These are phyloP conservation scores for Ceratobasidium sp. DNA, from an alignment of 1,284 basidiomycete species.

Conservation along the genomic window DNA sequence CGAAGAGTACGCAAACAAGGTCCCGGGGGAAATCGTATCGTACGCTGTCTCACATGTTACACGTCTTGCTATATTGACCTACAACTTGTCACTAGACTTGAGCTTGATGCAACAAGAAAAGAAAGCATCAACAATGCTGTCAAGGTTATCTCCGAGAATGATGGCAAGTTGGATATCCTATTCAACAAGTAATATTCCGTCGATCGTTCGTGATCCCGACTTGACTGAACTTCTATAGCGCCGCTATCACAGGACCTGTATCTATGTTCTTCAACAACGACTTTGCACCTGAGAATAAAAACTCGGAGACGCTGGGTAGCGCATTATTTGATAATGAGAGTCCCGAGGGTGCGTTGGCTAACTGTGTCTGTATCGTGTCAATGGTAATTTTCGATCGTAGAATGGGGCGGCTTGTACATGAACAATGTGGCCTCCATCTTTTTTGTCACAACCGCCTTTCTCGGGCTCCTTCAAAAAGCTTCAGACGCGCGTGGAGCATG, in stretches of 20 bases:
- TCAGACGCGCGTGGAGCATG: conserved; percentile 6
- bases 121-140: conserved; percentile 72
- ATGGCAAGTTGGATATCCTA: conserved; percentile 80
- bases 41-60: conserved; percentile 57
- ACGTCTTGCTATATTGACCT: not conserved
- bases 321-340: conserved; percentile 77
- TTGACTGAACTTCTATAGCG: too few relatives aligned
- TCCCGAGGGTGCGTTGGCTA: conserved; percentile 58
- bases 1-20: conserved; percentile 49
- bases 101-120: conserved; percentile 76
- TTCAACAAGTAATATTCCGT: conserved; percentile 76
- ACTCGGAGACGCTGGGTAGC: conserved; percentile 72
- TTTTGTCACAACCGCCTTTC: conserved; percentile 80
- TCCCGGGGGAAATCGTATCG: conserved; percentile 67
- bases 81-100: conserved; percentile 61
- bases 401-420: conserved; percentile 44
- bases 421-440: conserved; percentile 79
- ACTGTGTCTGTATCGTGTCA: too few relatives aligned
- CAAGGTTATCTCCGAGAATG: conserved; percentile 65
- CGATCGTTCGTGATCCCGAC: not conserved
- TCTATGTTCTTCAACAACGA: conserved; percentile 67
- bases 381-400: not conserved
- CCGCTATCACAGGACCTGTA: too few relatives aligned
- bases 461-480: conserved; percentile 68
- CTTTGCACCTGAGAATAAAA: conserved; percentile 69